Evolutionary conservation across 2,329 filamentous ascomycete species (phyloP), one percentile per base, ranked within the genome.

Genomic region (Tolypocladium capitatum): DNA sequence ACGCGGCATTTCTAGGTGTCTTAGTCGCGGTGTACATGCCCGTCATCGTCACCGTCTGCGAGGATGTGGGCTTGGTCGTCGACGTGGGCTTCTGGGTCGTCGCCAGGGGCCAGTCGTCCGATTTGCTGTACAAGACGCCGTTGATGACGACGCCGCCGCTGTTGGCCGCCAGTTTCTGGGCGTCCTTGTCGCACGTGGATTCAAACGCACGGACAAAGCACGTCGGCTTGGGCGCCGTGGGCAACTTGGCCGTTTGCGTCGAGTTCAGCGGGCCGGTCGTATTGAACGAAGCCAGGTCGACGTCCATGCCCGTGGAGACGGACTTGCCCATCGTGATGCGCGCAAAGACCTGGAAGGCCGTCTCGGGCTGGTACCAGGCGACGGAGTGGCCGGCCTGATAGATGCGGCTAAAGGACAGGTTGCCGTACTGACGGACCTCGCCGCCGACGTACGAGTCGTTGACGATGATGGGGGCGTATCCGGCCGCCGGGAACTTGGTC

Each of bases 351-450:
- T 75, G 72, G 49, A 81, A 71, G 2, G 75, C 67, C 4, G 78
- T 78, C 57, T 76, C 68, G 13, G 79, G 80, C 63, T 83, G 79
- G 57, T 78, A 79, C 46, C 71, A 75, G 0, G 78, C 72, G 1
- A 81, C 74, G 46, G 78, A 73, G 56, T 85, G 81, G 2, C 82
- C 81, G 16, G 80, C 72, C 56, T 84, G 76, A 60, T 81, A 84
- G 43, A 85, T 71, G 8, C 81, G 73, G 47, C 76, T 78, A 60
- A 85, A 85, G 16, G 75, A 80, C 47, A 85, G 73, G 55, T 90
- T 90, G 11, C 83, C 86, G 56, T 79, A 86, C 62, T 92, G 85
- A 4, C 86, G 76, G 0, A 87, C 85, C 48, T 78, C 76, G 20
- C 86, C 87, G 46, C 78, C 85, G 58, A 81, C 77, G 63, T 84